These are phyloP conservation scores for Emericellopsis cladophorae DNA, from an alignment of 2,329 filamentous ascomycete genomes.

Conservation along the genomic window DNA sequence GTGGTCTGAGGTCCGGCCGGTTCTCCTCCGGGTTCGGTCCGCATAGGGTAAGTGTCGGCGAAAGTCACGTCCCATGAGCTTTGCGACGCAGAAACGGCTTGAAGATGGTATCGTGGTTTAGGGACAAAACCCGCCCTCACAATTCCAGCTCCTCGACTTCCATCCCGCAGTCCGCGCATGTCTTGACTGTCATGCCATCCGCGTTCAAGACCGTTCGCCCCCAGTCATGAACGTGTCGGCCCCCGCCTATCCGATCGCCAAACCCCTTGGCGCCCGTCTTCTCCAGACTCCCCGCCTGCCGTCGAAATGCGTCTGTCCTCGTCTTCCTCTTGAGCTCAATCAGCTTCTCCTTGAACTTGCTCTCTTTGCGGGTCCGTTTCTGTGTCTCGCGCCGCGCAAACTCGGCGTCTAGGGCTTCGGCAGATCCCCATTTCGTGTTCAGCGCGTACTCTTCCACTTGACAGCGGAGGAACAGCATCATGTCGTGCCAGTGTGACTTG, in stretches of 20 bases:
- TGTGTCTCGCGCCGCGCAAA: conserved; percentile 68
- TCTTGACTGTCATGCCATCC: conserved; percentile 69
- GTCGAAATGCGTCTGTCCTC: conserved; percentile 74
- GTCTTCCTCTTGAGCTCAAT: conserved; percentile 88
- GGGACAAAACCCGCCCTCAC: conserved; percentile 15
- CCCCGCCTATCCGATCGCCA: conserved; percentile 59
- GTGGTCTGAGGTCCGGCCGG: too few relatives aligned
- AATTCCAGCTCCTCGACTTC: conserved; percentile 68
- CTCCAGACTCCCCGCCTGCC: conserved; percentile 50
- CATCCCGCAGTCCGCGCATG: conserved; percentile 63
- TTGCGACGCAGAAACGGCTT: too few relatives aligned
- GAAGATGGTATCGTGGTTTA: background rate
- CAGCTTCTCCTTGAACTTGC: conserved; percentile 83
- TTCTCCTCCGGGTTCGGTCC: too few relatives aligned
- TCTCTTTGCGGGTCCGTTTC: conserved; percentile 77
- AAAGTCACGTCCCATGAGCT: too few relatives aligned
- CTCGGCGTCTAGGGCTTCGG: conserved; percentile 77
- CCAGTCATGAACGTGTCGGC: conserved; percentile 84
- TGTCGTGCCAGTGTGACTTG: conserved; percentile 93
- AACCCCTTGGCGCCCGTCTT: conserved; percentile 46
- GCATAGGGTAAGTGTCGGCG: too few relatives aligned
- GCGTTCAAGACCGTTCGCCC: conserved; percentile 55
- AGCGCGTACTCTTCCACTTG: conserved; percentile 95
- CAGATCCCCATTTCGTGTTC: conserved; percentile 77
- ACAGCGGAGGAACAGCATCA: conserved; percentile 92